These are phyloP conservation scores for Prosopis cineraria DNA, from an alignment of 306 rosid species.

Conservation along the genomic window DNA sequence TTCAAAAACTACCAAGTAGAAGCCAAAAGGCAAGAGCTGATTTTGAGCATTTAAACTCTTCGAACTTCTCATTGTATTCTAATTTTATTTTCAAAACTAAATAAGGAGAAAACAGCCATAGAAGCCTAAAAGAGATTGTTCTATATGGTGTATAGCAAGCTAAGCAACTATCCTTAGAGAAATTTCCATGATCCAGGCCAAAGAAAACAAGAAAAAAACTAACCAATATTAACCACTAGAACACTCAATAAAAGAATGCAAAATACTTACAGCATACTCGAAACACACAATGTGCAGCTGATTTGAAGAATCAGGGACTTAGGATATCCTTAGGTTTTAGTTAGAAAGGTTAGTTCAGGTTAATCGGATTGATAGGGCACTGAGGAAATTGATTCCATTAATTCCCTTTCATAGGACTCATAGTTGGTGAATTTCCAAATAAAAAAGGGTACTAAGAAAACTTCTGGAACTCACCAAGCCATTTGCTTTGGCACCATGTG, in stretches of 20 bases:
- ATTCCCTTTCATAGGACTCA: slow-evolving; percentile 3
- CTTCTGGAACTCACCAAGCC: slow-evolving; percentile 58
- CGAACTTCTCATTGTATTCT: background rate
- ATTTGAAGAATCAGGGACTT: slow-evolving; percentile 10
- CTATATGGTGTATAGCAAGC: slow-evolving; percentile 3
- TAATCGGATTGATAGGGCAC: background rate
- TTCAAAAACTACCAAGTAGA: background rate
- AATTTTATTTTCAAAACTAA: background rate
- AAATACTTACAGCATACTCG: slow-evolving; percentile 10
- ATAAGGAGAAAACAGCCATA: background rate
- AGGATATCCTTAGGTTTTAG: slow-evolving; percentile 19
- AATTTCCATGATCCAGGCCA: slow-evolving; percentile 6
- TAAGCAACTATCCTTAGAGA: slow-evolving; percentile 27
- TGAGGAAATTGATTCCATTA: slow-evolving; percentile 17
- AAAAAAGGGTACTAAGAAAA: slow-evolving; percentile 15
- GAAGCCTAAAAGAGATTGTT: slow-evolving; percentile 14
- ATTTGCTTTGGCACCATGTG: slow-evolving; percentile 65
- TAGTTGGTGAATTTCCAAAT: slow-evolving; percentile 7
- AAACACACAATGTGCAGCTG: slow-evolving; percentile 29
- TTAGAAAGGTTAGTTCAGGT: background rate
- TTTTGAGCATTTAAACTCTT: slow-evolving; percentile 22
- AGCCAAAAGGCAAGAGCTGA: slow-evolving; percentile 21
- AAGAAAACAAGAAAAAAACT: slow-evolving; percentile 24
- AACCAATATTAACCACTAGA: slow-evolving; percentile 14
- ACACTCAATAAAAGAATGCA: slow-evolving; percentile 17